Evolutionary conservation across 2,329 filamentous ascomycete genomes (phyloP), one percentile per base, ranked within the genome.

Genomic region (Metarhizium humberi): DNA sequence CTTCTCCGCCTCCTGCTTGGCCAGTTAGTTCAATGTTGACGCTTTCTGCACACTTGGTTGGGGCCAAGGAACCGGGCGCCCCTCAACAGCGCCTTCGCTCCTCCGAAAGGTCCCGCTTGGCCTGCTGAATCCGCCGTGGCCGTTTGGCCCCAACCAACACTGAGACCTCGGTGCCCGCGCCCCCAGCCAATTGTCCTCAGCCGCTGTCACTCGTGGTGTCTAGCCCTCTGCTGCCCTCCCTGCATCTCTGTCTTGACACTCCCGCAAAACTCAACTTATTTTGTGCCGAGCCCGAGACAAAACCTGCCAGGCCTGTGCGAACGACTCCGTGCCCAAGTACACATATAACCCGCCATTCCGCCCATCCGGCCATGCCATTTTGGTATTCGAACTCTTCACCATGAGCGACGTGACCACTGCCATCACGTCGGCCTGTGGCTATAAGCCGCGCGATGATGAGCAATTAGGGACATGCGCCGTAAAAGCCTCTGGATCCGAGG

Each of bases 401-500:
- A 74, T 74, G 72, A 62, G 69, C 57, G 63, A 69, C 61, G 66
- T 73, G 52, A 71, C 69, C 11, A 71, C 70, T 53, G 65, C 71
- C 52, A 62, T 73, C 56, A 71, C 70, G 46, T 66, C 72, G 60
- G 64, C 71, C 54, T 74, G 69, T 62, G 59, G 62, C 58, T 68
- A 66, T 60, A 64, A 66, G 55, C 58, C 61, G 51, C 62, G 63
- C 52, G 61, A 67, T 36, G 63, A 64, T 51, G 56, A 58, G 30
- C 50, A 49, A 45, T 29, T 49, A 66, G 70, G 57, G 66, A 73
- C 58, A 71, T 73, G 48, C 4, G 66, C 69, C 13, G 72, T 71
- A 18, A 64, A 61, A 51, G 67, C 70, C 34, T 78, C 78, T 2
- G 73, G 76, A 20, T 68, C 71, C 6, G 67, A 76, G 51, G 54